Evolutionary conservation across 2,329 filamentous ascomycete genomes (phyloP).

Genomic region (Fusarium penzigii): DNA sequence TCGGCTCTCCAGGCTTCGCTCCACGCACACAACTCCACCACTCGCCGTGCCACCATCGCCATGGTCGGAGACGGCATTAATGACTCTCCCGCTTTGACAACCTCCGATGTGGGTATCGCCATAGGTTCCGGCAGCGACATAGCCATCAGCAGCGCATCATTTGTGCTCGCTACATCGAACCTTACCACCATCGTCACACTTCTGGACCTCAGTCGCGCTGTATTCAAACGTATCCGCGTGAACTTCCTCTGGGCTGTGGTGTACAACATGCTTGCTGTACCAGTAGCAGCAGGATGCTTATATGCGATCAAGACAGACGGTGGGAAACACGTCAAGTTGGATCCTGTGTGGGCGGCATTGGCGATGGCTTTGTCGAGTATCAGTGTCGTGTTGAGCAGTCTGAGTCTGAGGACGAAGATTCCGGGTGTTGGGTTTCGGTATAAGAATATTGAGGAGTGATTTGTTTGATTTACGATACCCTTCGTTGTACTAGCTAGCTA

Average conservation of each 20-base stretch:
- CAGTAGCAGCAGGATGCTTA: constrained; percentile 77
- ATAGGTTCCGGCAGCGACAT: constrained; percentile 84
- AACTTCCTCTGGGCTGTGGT: constrained; percentile 86
- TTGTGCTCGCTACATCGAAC: constrained; percentile 76
- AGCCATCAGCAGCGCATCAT: constrained; percentile 77
- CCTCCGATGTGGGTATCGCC: constrained; percentile 81
- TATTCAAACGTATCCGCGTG: constrained; percentile 77
- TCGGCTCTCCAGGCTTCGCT: constrained; percentile 59
- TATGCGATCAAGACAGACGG: constrained; percentile 55
- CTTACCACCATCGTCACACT: constrained; percentile 72
- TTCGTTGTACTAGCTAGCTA: background rate
- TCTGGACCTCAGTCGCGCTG: constrained; percentile 67
- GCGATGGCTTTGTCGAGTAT: constrained; percentile 94
- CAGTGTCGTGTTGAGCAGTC: constrained; percentile 81
- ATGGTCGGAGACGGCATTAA: constrained; percentile 93
- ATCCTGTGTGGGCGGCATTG: constrained; percentile 83
- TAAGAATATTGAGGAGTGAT: constrained; percentile 12
- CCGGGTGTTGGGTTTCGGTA: constrained; percentile 46
- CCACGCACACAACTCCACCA: constrained; percentile 36
- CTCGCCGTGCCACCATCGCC: constrained; percentile 59
- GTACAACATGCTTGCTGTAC: constrained; percentile 78
- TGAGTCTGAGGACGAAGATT: constrained; percentile 62
- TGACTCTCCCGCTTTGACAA: constrained; percentile 78
- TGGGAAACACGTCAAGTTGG: constrained; percentile 61
- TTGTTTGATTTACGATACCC: background rate